Evolutionary conservation across 2,329 filamentous ascomycete genomes (phyloP).

Genomic region (Dothistroma pini): DNA sequence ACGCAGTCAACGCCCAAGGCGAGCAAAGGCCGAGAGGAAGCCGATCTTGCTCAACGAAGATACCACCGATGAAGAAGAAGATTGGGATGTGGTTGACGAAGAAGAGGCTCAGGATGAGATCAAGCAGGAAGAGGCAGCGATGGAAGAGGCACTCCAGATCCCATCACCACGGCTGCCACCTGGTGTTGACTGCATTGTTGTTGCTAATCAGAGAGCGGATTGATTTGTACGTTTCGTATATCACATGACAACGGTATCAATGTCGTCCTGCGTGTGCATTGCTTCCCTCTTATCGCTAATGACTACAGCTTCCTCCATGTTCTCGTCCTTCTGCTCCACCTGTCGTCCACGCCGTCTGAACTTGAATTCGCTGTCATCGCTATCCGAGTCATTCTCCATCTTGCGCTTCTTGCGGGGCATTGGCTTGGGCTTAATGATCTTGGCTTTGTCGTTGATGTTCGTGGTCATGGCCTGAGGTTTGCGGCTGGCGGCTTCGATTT

Average conservation of each 20-base stretch:
- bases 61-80: not conserved
- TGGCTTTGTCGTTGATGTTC: not conserved
- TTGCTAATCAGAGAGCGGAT: not conserved
- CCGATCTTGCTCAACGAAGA: not conserved
- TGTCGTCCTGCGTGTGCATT: not conserved
- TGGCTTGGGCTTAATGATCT: not conserved
- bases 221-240: not conserved
- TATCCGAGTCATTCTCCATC: not conserved
- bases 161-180: not conserved
- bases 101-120: not conserved
- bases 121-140: not conserved
- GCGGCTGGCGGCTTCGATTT: not conserved
- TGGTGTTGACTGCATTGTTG: not conserved
- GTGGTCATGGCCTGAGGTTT: not conserved
- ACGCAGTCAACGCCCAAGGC: not conserved
- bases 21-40: not conserved
- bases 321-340: not conserved
- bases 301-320: not conserved
- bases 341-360: not conserved
- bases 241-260: not conserved
- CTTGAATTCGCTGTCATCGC: not conserved
- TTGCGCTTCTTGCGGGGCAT: not conserved
- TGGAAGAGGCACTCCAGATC: not conserved
- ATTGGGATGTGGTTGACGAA: not conserved
- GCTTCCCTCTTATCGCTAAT: not conserved